phyloP scores from a whole-genome alignment of 78 protist genomes.

The Pigoraptor vietnamica region DNA sequence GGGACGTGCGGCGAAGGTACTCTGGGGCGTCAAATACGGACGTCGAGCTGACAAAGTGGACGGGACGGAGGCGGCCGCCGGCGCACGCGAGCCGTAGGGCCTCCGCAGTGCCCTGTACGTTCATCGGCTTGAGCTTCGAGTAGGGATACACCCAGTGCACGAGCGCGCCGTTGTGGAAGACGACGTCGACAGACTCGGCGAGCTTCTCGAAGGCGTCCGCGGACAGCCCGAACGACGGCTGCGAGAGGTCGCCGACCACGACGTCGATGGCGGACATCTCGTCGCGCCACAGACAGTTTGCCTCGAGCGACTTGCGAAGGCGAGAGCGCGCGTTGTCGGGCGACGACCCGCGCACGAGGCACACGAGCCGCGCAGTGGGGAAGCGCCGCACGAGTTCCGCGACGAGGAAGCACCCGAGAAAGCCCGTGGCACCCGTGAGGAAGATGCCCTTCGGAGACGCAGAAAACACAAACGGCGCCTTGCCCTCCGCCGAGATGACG shows the following conservation, averaged over 20 bases:
- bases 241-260: neutral
- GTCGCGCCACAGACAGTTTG: neutral
- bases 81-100: slow-evolving; percentile 36
- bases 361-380: neutral
- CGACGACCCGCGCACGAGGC: slow-evolving; percentile 23
- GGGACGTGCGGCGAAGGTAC: slow-evolving; percentile 4
- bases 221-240: neutral
- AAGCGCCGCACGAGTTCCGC: neutral
- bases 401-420: slow-evolving; percentile 52
- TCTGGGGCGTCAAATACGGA: slow-evolving; percentile 49
- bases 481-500: neutral
- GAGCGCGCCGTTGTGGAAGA: slow-evolving; percentile 51
- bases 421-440: slow-evolving; percentile 59
- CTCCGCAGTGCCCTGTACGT: slow-evolving; percentile 53
- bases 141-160: slow-evolving; percentile 78
- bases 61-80: neutral
- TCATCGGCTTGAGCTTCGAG: slow-evolving; percentile 41
- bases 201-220: neutral
- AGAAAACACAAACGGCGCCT: too few relatives aligned
- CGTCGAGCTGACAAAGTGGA: slow-evolving; percentile 67
- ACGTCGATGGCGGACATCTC: neutral
- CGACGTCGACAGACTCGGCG: neutral
- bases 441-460: neutral
- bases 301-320: neutral
- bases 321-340: neutral